A percentile compares a stretch with the other conserved stretches of the same genome.
Conservation (phyloP, 129 eudicot species). For the Chrysanthemum seticuspe region DNA sequence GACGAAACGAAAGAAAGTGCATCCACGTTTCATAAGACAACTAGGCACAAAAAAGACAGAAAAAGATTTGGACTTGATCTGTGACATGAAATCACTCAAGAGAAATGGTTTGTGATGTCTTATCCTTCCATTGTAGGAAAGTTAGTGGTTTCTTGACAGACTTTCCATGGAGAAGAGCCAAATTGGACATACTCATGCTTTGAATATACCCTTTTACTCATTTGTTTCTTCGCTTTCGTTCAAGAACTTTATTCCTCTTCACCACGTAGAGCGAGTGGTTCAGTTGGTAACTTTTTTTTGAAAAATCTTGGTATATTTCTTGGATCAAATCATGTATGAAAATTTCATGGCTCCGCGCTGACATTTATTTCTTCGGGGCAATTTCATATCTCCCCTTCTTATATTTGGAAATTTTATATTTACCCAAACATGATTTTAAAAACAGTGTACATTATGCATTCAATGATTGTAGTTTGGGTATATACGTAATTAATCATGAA, state of each 20-base stretch:
- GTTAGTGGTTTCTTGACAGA: conserved; percentile 39
- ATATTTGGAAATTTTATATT: too few species aligned
- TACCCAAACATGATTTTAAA: too few species aligned
- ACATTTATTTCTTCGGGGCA: too few species aligned
- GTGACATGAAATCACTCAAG: conserved; percentile 39
- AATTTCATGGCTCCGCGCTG: too few species aligned
- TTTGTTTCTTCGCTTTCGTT: conserved; percentile 7
- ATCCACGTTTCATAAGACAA: conserved; percentile 12
- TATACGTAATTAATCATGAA: too few species aligned
- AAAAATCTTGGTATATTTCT: too few species aligned
- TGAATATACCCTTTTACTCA: conserved; percentile 20
- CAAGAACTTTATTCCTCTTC: neutral
- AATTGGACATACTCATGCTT: conserved; percentile 16
- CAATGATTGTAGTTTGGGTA: too few species aligned
- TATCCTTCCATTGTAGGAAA: conserved; percentile 25
- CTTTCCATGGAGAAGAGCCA: conserved; percentile 32
- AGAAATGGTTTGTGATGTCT: conserved; percentile 23
- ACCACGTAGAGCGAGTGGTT: neutral
- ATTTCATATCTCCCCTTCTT: too few species aligned
- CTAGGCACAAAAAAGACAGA: neutral
- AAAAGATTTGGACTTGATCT: conserved; percentile 14
- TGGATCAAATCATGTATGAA: too few species aligned
- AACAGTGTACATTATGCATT: too few species aligned
- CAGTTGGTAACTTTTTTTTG: neutral
- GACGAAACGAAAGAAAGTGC: conserved; percentile 5